Percentiles rank a stretch among this genome's conserved stretches.
phyloP scores from a whole-genome alignment of 1,284 basidiomycete species.

The Ceratobasidium sp. region DNA sequence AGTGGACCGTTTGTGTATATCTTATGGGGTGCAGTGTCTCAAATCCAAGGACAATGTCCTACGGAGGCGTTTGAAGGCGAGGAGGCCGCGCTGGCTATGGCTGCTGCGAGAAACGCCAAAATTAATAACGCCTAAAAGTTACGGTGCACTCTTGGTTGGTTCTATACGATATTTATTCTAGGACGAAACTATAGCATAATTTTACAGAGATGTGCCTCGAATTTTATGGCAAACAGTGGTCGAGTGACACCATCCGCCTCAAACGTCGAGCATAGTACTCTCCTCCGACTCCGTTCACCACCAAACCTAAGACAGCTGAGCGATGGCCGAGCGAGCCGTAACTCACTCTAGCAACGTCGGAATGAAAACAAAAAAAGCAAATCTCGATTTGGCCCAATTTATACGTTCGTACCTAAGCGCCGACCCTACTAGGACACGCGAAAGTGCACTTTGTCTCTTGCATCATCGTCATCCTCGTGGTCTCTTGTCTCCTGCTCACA shows the following conservation, averaged over 20 bases:
- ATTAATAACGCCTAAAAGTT: not conserved
- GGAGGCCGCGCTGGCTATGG: constrained; percentile 51
- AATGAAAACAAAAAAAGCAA: constrained; percentile 43
- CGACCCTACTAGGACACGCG: constrained; percentile 28
- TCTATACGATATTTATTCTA: constrained; percentile 5
- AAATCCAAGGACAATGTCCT: constrained; percentile 82
- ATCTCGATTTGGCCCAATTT: constrained; percentile 30
- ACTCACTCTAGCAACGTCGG: constrained; percentile 41
- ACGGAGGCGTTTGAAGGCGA: constrained; percentile 79
- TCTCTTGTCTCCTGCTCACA: constrained; percentile 13
- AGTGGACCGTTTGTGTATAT: constrained; percentile 80
- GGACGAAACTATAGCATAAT: constrained; percentile 23
- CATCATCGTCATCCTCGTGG: constrained; percentile 36
- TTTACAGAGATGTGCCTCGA: constrained; percentile 65
- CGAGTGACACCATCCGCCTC: constrained; percentile 69
- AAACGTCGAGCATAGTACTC: constrained; percentile 71
- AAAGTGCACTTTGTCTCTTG: constrained; percentile 39
- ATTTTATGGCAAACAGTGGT: constrained; percentile 78
- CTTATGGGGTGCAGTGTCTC: constrained; percentile 77
- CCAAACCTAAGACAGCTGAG: constrained; percentile 31
- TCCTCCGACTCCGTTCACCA: constrained; percentile 39
- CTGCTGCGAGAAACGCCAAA: constrained; percentile 19
- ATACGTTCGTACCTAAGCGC: constrained; percentile 33
- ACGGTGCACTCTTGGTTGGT: too few species aligned
- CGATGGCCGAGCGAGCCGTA: constrained; percentile 45